A percentile compares a stretch with the other conserved stretches of the same genome.
Evolutionary conservation across 306 rosid genomes (phyloP).

Genomic region (Styphnolobium japonicum): DNA sequence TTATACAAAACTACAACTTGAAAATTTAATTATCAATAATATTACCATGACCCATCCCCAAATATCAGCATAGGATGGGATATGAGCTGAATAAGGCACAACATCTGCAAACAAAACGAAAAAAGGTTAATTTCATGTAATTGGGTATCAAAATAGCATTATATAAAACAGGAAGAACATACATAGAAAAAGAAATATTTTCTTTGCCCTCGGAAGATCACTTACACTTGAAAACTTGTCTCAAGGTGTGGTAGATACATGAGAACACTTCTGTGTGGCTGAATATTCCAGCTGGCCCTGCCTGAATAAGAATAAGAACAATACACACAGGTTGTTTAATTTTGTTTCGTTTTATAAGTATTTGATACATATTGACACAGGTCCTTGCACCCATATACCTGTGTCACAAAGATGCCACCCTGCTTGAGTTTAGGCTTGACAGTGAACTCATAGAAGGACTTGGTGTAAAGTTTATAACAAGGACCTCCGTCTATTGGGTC

Average conservation of each 20-base stretch:
- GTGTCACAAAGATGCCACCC: constrained; percentile 93
- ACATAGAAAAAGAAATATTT: background rate
- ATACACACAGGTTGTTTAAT: background rate
- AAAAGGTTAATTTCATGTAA: background rate
- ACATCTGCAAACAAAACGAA: constrained; percentile 60
- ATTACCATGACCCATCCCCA: constrained; percentile 99
- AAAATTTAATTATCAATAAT: background rate
- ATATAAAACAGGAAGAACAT: background rate
- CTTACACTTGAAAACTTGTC: constrained; percentile 92
- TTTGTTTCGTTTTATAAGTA: background rate
- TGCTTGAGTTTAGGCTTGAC: constrained; percentile 76
- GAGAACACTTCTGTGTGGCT: constrained; percentile 94
- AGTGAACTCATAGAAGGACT: constrained; percentile 80
- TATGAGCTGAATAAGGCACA: constrained; percentile 92
- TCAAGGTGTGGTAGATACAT: constrained; percentile 87
- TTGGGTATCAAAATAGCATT: background rate
- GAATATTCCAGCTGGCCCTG: constrained; percentile 98
- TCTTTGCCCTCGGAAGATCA: background rate
- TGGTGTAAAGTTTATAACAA: constrained; percentile 92
- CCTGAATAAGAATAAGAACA: constrained; percentile 43
- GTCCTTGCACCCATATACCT: constrained; percentile 38
- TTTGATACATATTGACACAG: background rate
- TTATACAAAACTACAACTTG: background rate
- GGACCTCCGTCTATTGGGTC: constrained; percentile 99
- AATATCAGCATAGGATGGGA: constrained; percentile 93